Evolutionary conservation across 495 filamentous ascomycete genomes (phyloP).

Genomic region (Podospora sp.): DNA sequence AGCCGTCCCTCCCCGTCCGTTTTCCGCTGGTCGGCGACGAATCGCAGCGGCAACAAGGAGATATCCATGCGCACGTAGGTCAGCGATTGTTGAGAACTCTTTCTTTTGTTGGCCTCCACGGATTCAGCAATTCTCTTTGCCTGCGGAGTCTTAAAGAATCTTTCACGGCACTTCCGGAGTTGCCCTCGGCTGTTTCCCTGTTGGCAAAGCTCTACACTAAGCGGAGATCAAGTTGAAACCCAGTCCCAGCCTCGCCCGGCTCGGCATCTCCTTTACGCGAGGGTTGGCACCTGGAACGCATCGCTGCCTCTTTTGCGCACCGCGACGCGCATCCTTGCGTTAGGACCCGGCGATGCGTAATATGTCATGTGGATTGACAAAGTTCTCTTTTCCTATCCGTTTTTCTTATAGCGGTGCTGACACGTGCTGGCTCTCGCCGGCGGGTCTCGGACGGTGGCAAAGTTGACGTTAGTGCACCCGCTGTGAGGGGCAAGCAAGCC

Average conservation of each 20-base stretch:
- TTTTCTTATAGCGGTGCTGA: neutral
- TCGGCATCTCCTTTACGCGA: slow-evolving; percentile 10
- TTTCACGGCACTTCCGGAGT: neutral
- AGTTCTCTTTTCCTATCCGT: neutral
- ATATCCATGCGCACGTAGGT: neutral
- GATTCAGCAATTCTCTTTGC: neutral
- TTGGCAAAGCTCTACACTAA: neutral
- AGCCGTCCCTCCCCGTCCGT: neutral
- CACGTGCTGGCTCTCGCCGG: neutral
- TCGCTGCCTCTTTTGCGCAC: neutral
- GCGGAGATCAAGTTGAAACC: slow-evolving; percentile 17
- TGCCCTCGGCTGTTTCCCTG: slow-evolving; percentile 2
- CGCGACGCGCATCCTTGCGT: slow-evolving; percentile 13
- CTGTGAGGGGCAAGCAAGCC: neutral
- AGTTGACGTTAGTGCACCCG: neutral
- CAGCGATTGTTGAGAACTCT: neutral
- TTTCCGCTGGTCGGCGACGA: neutral
- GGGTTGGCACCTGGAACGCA: neutral
- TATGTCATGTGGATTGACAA: neutral
- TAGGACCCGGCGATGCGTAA: neutral
- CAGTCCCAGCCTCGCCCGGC: slow-evolving; percentile 18
- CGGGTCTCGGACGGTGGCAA: neutral
- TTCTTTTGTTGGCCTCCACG: neutral
- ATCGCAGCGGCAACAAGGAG: neutral
- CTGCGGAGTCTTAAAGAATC: neutral